Evolutionary conservation across 176 grass and related monocot species (phyloP), one percentile per base, ranked within the genome.

Genomic region (Otatea glauca): DNA sequence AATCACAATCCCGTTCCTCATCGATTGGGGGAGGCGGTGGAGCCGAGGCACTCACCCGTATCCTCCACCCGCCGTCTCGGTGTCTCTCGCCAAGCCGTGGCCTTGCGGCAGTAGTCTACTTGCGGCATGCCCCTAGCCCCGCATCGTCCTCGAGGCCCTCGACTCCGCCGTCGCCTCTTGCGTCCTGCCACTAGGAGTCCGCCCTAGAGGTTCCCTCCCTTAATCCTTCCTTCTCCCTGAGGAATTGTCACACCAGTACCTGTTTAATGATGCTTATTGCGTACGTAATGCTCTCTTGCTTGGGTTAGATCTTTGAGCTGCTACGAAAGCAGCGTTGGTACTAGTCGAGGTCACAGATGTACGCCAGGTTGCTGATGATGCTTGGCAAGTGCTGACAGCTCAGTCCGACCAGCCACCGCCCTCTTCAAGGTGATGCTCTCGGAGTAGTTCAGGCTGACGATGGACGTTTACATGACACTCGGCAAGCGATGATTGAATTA

Each of bases 311-410:
- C 75, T 98, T 98, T 73, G 87, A 90, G 48, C 75, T 93, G 80
- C 80, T 98, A 60, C 87, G 93, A 49, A 95, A 91, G 74, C 96
- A 98, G 79, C 71, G 79, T 9, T 98, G 93, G 96, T 98, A 95
- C 77, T 63, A 93, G 71, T 93, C 93, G 53, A 98, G 78, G 77
- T 85, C 93, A 14, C 91, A 90, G 88, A 95, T 91, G 49, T 95
- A 98, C 77, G 93, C 93, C 25, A 93, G 59, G 72, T 68, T 98
- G 11, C 84, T 92, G 74, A 76, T 90, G 74, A 85, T 98, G 92
- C 92, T 98, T 10, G 95, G 95, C 29, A 98, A 90, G 82, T 98
- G 91, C 42, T 69, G 81, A 59, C 93, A 93, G 88, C 90, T 89
- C 3, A 90, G 86, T 32, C 65, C 77, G 42, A n/a, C n/a, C n/a